phyloP scores from a whole-genome alignment of 495 filamentous ascomycete genomes.

The Penicillium coprophilum region DNA sequence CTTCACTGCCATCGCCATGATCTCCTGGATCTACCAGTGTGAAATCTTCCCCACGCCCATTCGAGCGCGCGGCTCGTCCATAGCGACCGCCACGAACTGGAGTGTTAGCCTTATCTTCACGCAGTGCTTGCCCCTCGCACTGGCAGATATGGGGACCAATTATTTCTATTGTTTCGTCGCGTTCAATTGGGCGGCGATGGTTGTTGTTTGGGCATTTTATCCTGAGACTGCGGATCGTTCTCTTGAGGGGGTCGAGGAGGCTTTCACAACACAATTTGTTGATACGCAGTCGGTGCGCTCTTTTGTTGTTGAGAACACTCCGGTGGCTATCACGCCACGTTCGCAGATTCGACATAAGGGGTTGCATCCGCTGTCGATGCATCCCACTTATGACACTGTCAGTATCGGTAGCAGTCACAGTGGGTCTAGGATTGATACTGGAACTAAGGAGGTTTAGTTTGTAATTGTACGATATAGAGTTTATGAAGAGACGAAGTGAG shows the following conservation, averaged over 20 bases:
- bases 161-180: constrained; percentile 58
- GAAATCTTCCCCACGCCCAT: constrained; percentile 59
- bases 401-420: constrained; percentile 1
- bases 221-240: constrained; percentile 55
- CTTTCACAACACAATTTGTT: constrained; percentile 33
- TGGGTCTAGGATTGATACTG: background rate
- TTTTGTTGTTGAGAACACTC: background rate
- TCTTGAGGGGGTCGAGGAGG: constrained; percentile 53
- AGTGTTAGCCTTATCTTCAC: constrained; percentile 54
- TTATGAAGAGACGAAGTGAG: constrained; percentile 7
- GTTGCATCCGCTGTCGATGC: constrained; percentile 13
- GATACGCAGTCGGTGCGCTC: constrained; percentile 12
- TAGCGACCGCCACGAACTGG: constrained; percentile 56
- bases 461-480: background rate
- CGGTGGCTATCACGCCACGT: background rate
- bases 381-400: constrained; percentile 3
- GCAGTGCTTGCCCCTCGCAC: constrained; percentile 55
- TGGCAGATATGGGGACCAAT: constrained; percentile 45
- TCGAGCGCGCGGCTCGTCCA: constrained; percentile 51
- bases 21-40: constrained; percentile 57
- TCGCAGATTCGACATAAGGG: constrained; percentile 9
- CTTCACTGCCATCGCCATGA: constrained; percentile 53
- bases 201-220: constrained; percentile 48
- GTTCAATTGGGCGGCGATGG: constrained; percentile 47
- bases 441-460: background rate